Evolutionary conservation across 768 basidiomycete genomes (phyloP).

Genomic region (Tricholoma hemisulphureum): DNA sequence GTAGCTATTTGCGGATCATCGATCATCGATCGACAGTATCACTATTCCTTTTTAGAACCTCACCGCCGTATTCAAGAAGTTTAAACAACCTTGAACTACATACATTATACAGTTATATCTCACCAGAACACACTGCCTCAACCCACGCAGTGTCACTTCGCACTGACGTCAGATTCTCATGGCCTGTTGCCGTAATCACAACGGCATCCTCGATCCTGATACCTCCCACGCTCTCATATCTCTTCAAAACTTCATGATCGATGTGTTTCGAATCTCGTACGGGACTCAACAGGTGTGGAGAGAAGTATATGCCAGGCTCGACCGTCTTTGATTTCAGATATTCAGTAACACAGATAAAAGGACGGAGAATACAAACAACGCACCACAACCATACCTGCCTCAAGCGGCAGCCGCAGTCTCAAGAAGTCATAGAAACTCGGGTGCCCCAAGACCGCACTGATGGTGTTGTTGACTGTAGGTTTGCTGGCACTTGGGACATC

Average conservation of each 20-base stretch:
- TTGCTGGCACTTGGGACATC: conserved; percentile 85
- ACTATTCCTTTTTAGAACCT: no score
- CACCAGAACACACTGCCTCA: conserved; percentile 79
- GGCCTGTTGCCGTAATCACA: conserved; percentile 68
- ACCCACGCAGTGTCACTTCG: conserved; percentile 80
- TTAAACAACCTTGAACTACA: no score
- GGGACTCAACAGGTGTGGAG: conserved; percentile 68
- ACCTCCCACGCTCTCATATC: conserved; percentile 83
- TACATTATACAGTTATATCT: no score
- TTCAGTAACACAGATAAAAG: not conserved
- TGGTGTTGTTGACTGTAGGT: conserved; percentile 56
- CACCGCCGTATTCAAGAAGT: no score
- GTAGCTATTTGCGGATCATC: no score
- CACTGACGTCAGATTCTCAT: conserved; percentile 84
- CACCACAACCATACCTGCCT: conserved; percentile 83
- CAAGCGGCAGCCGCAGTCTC: conserved; percentile 70
- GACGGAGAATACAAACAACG: conserved; percentile 27
- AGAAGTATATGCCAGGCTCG: conserved; percentile 89
- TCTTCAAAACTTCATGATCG: conserved; percentile 62
- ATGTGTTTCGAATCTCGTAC: conserved; percentile 64
- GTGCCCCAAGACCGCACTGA: conserved; percentile 44
- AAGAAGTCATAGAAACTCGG: conserved; percentile 78
- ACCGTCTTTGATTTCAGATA: conserved; percentile 59
- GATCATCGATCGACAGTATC: no score
- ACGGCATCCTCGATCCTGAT: conserved; percentile 94